A percentile compares a stretch with the other conserved stretches of the same genome.
Conservation (phyloP, 2,329 filamentous ascomycete genomes). For the Arthrobotrys megalospora region DNA sequence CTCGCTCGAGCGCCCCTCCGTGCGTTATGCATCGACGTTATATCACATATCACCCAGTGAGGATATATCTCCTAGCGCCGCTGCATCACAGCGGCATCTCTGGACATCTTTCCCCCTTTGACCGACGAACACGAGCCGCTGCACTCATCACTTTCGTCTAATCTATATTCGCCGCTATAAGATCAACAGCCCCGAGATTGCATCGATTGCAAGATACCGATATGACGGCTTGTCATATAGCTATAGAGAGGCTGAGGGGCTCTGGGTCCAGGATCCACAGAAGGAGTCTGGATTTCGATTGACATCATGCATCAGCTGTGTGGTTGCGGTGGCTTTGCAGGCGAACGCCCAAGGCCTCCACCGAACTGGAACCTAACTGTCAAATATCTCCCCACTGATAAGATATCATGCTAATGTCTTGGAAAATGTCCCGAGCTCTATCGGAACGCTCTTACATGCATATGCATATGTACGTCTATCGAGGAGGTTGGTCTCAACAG, state of each 20-base stretch:
- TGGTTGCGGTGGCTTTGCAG: conserved; percentile 53
- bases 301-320: conserved; percentile 35
- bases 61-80: conserved; percentile 34
- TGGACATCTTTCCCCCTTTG: conserved; percentile 50
- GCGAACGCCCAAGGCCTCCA: conserved; percentile 55
- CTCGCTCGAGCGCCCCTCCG: conserved; percentile 3
- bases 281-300: conserved; percentile 7
- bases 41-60: conserved; percentile 18
- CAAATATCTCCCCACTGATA: conserved; percentile 47
- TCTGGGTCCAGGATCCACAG: conserved; percentile 18
- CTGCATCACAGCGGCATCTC: conserved; percentile 33
- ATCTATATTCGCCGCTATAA: conserved; percentile 43
- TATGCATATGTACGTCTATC: conserved; percentile 13
- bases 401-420: conserved; percentile 53
- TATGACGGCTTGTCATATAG: conserved; percentile 30
- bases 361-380: conserved; percentile 42
- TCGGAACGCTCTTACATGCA: conserved; percentile 42
- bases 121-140: conserved; percentile 52
- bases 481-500: conserved; percentile 14
- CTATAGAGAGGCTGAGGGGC: background rate
- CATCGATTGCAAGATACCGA: conserved; percentile 34
- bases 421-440: conserved; percentile 47
- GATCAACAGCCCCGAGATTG: conserved; percentile 56
- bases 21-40: conserved; percentile 14
- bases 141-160: conserved; percentile 32